Conservation (phyloP, 2,329 filamentous ascomycete genomes). For the Neonectria magnoliae region DNA sequence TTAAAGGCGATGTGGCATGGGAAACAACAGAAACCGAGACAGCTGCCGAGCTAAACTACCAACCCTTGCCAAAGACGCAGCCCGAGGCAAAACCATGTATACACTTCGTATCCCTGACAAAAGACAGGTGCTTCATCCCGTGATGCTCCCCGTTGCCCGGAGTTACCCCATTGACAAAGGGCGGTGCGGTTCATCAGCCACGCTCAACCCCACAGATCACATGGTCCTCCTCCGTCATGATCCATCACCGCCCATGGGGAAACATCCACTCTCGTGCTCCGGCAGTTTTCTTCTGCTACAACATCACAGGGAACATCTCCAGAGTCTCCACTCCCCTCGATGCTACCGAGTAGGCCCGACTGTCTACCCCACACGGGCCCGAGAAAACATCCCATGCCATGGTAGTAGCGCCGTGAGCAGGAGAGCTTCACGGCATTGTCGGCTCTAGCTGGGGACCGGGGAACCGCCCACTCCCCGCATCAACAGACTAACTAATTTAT, state of each 20-base stretch:
- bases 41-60: neutral
- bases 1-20: neutral
- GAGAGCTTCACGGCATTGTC: neutral
- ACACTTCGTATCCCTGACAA: neutral
- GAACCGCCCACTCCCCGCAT: neutral
- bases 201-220: slow-evolving; percentile 11
- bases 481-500: too few relatives aligned
- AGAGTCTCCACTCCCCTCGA: slow-evolving; percentile 6
- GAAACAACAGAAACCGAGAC: neutral
- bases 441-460: too few relatives aligned
- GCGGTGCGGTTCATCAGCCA: neutral
- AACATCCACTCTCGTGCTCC: neutral
- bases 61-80: neutral
- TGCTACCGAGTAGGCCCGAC: slow-evolving; percentile 10
- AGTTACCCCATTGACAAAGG: slow-evolving; percentile 1
- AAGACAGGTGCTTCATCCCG: neutral
- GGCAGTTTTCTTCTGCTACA: neutral
- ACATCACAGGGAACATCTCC: neutral
- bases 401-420: neutral
- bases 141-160: slow-evolving; percentile 1
- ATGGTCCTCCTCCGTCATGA: slow-evolving; percentile 7
- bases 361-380: slow-evolving; percentile 8
- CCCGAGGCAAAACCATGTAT: neutral
- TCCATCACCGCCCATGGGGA: neutral
- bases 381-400: slow-evolving; percentile 8